Percentiles rank a stretch among this genome's conserved stretches.
Conservation (phyloP, 1,284 basidiomycete genomes). For the Phellinidium pouzarii region DNA sequence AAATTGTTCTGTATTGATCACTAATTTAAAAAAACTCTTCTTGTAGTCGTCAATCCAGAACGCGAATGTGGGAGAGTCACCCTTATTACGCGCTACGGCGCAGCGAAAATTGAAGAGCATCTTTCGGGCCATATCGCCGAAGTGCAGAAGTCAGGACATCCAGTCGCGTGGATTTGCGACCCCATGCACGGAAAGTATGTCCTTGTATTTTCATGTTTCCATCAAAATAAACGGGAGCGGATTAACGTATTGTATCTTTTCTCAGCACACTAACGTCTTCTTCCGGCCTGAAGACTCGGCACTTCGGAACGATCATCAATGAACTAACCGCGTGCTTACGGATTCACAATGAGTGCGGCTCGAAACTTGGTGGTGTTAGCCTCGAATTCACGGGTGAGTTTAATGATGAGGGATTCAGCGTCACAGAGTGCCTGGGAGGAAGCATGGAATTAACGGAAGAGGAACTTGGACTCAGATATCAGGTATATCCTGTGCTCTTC, state of each 20-base stretch:
- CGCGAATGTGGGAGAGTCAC: constrained; percentile 81
- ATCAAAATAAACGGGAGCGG: constrained; percentile 3
- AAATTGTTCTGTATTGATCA: too few relatives aligned
- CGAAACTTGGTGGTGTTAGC: constrained; percentile 88
- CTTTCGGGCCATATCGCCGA: constrained; percentile 81
- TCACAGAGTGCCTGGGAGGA: constrained; percentile 79
- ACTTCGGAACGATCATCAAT: constrained; percentile 86
- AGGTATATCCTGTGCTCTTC: constrained; percentile 35
- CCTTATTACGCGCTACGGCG: constrained; percentile 91
- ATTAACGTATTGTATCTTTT: background rate
- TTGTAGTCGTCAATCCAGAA: constrained; percentile 78
- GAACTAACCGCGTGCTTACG: constrained; percentile 81
- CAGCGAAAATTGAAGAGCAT: constrained; percentile 72
- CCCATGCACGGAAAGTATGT: constrained; percentile 95
- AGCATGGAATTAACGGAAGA: constrained; percentile 77
- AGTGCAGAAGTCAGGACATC: constrained; percentile 76
- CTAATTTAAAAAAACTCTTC: too few relatives aligned
- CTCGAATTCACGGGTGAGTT: constrained; percentile 96
- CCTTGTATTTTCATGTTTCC: background rate
- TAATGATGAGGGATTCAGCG: constrained; percentile 88
- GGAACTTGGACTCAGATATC: constrained; percentile 66
- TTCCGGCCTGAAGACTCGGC: constrained; percentile 79
- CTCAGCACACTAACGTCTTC: constrained; percentile 73
- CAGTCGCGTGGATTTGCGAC: constrained; percentile 92
- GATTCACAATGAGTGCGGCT: constrained; percentile 69